Evolutionary conservation across 2,329 filamentous ascomycete species (phyloP).

Genomic region (Aspergillus fumigatiaffinis): DNA sequence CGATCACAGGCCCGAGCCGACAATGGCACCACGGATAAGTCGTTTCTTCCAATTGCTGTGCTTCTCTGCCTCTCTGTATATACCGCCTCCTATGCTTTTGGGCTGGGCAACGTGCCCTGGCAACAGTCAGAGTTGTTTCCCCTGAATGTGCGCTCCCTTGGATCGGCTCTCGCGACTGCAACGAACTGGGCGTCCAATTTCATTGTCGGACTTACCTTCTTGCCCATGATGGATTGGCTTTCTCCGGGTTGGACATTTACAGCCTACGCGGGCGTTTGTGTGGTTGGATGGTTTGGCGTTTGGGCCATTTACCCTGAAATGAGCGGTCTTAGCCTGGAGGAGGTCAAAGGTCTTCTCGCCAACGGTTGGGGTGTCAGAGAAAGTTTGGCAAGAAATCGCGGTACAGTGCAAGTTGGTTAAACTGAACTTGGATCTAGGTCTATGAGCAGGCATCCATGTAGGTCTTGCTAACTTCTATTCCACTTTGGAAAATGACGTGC

Average conservation of each 20-base stretch:
- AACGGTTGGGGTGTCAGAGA: constrained; percentile 67
- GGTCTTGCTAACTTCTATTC: background rate
- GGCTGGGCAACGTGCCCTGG: constrained; percentile 91
- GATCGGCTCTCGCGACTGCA: constrained; percentile 60
- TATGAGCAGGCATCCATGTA: background rate
- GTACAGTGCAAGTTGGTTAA: background rate
- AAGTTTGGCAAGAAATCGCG: constrained; percentile 28
- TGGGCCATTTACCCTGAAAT: constrained; percentile 84
- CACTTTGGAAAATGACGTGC: background rate
- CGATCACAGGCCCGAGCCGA: constrained; percentile 12
- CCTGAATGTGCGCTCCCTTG: constrained; percentile 57
- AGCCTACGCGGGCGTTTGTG: constrained; percentile 70
- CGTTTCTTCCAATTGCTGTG: constrained; percentile 51
- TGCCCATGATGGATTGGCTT: constrained; percentile 77
- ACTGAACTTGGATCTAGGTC: background rate
- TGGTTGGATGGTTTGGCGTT: constrained; percentile 61
- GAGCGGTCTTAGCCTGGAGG: constrained; percentile 74
- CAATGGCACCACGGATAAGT: constrained; percentile 18
- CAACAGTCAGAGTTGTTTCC: constrained; percentile 93
- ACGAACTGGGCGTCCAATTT: constrained; percentile 91
- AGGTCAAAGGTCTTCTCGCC: constrained; percentile 67
- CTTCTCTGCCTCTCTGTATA: constrained; percentile 75
- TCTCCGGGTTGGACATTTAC: constrained; percentile 74
- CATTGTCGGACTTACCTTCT: constrained; percentile 76
- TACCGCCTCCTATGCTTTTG: constrained; percentile 79